These are phyloP conservation scores for Penicillium taxi DNA, from an alignment of 495 filamentous ascomycete genomes.

Conservation along the genomic window DNA sequence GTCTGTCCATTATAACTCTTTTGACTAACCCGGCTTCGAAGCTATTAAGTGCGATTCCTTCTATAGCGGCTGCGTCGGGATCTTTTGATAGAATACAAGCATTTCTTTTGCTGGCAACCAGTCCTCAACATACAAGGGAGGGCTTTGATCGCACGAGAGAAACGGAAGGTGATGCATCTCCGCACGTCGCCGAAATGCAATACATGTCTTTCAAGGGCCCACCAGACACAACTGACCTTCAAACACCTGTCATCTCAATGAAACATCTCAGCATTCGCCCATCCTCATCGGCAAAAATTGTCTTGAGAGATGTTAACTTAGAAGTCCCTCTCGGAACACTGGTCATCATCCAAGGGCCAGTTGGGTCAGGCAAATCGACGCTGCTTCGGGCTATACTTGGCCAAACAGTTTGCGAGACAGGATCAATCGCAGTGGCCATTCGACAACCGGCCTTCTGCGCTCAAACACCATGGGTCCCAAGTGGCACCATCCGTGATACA, in stretches of 20 bases:
- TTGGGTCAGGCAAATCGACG: slow-evolving; percentile 1
- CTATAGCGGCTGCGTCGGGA: background rate
- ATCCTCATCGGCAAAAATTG: background rate
- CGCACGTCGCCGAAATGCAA: background rate
- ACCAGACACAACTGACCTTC: background rate
- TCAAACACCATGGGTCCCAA: background rate
- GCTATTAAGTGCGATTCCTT: background rate
- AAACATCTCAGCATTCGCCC: background rate
- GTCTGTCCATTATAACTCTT: background rate
- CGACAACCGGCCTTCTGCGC: background rate
- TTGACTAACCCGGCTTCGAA: background rate
- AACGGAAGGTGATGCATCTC: no score
- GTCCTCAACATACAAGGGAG: background rate
- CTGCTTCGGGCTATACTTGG: slow-evolving; percentile 1
- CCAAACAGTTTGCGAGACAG: background rate
- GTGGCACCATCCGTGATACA: background rate
- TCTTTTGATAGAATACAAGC: background rate
- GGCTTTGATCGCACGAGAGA: background rate
- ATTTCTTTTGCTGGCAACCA: background rate
- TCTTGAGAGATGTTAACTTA: background rate
- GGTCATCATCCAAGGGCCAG: slow-evolving; percentile 1
- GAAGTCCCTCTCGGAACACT: background rate
- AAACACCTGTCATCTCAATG: background rate
- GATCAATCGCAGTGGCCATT: background rate
- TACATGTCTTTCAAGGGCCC: background rate